Evolutionary conservation across 2,329 filamentous ascomycete genomes (phyloP).

Genomic region (Aspergillus bombycis): DNA sequence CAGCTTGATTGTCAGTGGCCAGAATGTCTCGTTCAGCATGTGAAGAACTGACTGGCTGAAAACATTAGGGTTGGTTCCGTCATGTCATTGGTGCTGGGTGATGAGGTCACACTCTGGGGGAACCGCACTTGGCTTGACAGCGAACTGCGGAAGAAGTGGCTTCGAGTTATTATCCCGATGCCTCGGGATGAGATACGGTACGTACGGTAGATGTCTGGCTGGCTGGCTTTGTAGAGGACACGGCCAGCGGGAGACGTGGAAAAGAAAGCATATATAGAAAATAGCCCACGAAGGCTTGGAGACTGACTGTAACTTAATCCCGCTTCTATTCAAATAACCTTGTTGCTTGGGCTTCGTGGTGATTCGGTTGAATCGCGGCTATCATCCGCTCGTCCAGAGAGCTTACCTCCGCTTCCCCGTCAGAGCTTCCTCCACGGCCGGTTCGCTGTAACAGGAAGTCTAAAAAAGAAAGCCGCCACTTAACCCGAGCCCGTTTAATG

Average conservation of each 20-base stretch:
- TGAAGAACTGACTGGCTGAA: constrained; percentile 12
- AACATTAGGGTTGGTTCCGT: constrained; percentile 8
- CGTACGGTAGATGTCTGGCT: not conserved
- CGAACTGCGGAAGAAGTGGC: not conserved
- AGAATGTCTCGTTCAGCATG: constrained; percentile 13
- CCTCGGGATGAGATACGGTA: not conserved
- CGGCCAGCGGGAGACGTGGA: not conserved
- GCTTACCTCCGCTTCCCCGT: constrained; percentile 41
- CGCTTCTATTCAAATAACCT: not conserved
- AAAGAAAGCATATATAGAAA: not conserved
- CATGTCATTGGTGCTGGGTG: constrained; percentile 13
- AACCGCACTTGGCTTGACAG: constrained; percentile 4
- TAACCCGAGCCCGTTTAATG: constrained; percentile 24
- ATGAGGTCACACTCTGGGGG: constrained; percentile 14
- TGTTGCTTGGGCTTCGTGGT: constrained; percentile 7
- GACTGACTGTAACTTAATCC: not conserved
- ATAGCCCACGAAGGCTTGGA: not conserved
- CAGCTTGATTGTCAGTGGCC: not conserved
- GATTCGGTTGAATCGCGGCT: constrained; percentile 4
- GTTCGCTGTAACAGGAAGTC: constrained; percentile 2
- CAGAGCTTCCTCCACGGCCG: constrained; percentile 31
- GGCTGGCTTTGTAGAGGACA: not conserved
- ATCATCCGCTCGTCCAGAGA: constrained; percentile 42
- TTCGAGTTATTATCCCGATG: not conserved
- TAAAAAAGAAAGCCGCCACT: constrained; percentile 28